A percentile compares a stretch with the other conserved stretches of the same genome.
Evolutionary conservation across 768 basidiomycete genomes (phyloP).

Genomic region (Lactarius deliciosus): DNA sequence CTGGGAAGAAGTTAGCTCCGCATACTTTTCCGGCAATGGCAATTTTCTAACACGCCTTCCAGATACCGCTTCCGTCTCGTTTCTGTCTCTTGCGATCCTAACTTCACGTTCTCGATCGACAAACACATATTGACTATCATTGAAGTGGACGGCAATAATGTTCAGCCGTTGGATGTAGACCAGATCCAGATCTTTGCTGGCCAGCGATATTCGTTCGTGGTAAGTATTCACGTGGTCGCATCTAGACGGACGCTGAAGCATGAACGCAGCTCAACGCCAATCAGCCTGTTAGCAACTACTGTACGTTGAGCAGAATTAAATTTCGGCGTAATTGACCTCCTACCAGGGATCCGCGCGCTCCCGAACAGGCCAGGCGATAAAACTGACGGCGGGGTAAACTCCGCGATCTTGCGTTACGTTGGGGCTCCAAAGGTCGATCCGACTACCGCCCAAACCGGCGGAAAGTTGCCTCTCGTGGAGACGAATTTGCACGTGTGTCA

Average conservation of each 20-base stretch:
- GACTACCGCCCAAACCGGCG: slow-evolving; percentile 1
- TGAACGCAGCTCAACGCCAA: slow-evolving; percentile 30
- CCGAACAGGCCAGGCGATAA: neutral
- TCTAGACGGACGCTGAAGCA: slow-evolving; percentile 40
- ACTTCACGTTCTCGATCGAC: slow-evolving; percentile 47
- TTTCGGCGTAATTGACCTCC: neutral
- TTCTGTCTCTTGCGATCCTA: slow-evolving; percentile 46
- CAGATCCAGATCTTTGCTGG: slow-evolving; percentile 47
- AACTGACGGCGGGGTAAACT: slow-evolving; percentile 8
- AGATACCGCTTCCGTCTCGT: slow-evolving; percentile 43
- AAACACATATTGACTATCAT: slow-evolving; percentile 47
- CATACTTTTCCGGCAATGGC: neutral
- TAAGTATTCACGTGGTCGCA: slow-evolving; percentile 12
- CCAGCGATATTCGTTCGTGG: slow-evolving; percentile 53
- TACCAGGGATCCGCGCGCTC: slow-evolving; percentile 17
- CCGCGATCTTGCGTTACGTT: slow-evolving; percentile 25
- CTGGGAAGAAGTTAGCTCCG: slow-evolving; percentile 33
- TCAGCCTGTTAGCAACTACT: slow-evolving; percentile 32
- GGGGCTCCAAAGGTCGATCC: slow-evolving; percentile 25
- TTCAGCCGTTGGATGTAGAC: slow-evolving; percentile 42
- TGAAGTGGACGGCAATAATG: slow-evolving; percentile 46
- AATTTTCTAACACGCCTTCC: neutral
- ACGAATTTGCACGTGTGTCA: slow-evolving; percentile 16
- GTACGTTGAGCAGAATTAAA: neutral
- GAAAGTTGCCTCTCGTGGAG: slow-evolving; percentile 10